A percentile compares a stretch with the other conserved stretches of the same genome.
phyloP scores from a whole-genome alignment of 805 yeast species.

The Cyberlindnera saturnus region DNA sequence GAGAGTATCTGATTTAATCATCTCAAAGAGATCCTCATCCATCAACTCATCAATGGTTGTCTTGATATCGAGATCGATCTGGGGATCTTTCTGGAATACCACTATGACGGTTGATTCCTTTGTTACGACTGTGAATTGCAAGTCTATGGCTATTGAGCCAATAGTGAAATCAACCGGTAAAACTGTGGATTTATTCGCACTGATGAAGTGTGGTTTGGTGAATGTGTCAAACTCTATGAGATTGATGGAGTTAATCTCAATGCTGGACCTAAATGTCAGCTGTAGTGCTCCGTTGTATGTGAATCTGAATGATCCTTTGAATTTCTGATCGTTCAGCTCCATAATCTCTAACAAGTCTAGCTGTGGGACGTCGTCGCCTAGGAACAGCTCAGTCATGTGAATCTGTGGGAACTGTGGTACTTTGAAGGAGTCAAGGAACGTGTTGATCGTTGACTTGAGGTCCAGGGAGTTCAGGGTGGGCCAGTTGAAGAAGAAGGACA shows the following conservation, averaged over 20 bases:
- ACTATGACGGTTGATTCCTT: conserved; percentile 17
- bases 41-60: conserved; percentile 23
- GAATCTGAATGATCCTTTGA: conserved; percentile 22
- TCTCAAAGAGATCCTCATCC: conserved; percentile 19
- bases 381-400: conserved; percentile 9
- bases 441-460: conserved; percentile 18
- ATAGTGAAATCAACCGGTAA: conserved; percentile 23
- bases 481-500: conserved; percentile 24
- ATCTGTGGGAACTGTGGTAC: conserved; percentile 18
- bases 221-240: conserved; percentile 22
- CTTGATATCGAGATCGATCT: conserved; percentile 17
- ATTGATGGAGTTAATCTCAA: conserved; percentile 21
- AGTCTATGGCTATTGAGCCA: conserved; percentile 13
- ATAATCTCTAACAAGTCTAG: conserved; percentile 19
- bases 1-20: conserved; percentile 18
- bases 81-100: conserved; percentile 22
- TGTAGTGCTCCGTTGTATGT: conserved; percentile 18
- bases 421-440: conserved; percentile 12
- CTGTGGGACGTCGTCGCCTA: conserved; percentile 15
- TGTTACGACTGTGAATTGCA: conserved; percentile 18
- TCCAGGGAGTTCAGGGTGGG: conserved; percentile 15
- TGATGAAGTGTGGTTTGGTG: conserved; percentile 22
- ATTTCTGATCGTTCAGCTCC: conserved; percentile 14
- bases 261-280: conserved; percentile 13
- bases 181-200: conserved; percentile 18